These are phyloP conservation scores for Tetraselmis chui DNA, from an alignment of 139 green algal species.

Conservation along the genomic window DNA sequence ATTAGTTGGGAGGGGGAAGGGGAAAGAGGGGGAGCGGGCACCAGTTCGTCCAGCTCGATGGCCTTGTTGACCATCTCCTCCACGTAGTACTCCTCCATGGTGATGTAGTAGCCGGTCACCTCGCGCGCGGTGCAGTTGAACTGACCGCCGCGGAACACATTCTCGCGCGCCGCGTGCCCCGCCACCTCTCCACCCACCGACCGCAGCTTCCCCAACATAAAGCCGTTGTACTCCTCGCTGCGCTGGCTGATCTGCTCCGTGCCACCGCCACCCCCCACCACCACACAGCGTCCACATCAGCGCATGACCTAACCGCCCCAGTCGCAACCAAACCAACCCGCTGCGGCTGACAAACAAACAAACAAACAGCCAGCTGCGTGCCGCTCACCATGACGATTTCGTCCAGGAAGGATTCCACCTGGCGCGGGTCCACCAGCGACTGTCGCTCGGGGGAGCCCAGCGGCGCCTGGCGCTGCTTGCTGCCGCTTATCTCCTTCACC, in stretches of 20 bases:
- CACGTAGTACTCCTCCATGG: conserved; percentile 90
- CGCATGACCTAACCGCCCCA: too few relatives aligned
- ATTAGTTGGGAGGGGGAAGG: too few relatives aligned
- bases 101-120: conserved; percentile 78
- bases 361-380: too few relatives aligned
- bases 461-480: conserved; percentile 22
- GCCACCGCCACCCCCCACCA: too few relatives aligned
- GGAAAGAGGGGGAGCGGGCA: too few relatives aligned
- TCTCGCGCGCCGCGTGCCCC: conserved; percentile 26
- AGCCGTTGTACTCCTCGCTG: conserved; percentile 86
- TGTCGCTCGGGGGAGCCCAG: too few relatives aligned
- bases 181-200: conserved; percentile 18
- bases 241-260: too few relatives aligned
- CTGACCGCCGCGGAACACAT: conserved; percentile 35
- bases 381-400: conserved; percentile 82
- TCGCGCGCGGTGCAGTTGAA: conserved; percentile 69
- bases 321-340: too few relatives aligned
- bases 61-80: conserved; percentile 81
- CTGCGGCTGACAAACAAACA: too few relatives aligned
- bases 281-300: too few relatives aligned
- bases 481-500: conserved; percentile 42
- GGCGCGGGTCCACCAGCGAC: conserved; percentile 19
- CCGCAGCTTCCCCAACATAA: conserved; percentile 65
- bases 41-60: conserved; percentile 78
- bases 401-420: conserved; percentile 61